These are phyloP conservation scores for Pelagophyceae sp. DNA, from an alignment of 352 stramenopile species.

Conservation along the genomic window DNA sequence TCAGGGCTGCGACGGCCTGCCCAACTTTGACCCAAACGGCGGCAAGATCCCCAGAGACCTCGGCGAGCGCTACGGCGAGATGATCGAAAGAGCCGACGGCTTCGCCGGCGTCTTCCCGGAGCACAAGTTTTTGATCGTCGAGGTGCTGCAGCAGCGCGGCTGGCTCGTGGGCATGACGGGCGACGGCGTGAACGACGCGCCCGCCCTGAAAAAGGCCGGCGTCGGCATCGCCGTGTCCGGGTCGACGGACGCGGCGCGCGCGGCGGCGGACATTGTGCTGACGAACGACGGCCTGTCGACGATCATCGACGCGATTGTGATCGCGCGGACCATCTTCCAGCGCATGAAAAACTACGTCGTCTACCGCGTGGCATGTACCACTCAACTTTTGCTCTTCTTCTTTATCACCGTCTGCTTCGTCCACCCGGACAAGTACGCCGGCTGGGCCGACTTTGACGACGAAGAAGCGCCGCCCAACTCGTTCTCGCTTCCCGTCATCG, in stretches of 20 bases:
- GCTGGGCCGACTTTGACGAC: constrained; percentile 21
- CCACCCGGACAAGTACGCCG: constrained; percentile 47
- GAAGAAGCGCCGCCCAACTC: constrained; percentile 34
- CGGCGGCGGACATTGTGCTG: constrained; percentile 72
- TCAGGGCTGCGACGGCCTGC: constrained; percentile 20
- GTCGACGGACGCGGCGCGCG: constrained; percentile 60
- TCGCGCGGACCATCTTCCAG: constrained; percentile 72
- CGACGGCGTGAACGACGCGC: constrained; percentile 89
- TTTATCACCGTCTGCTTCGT: constrained; percentile 78
- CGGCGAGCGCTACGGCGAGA: background rate
- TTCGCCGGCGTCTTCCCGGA: constrained; percentile 83
- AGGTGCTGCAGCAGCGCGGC: constrained; percentile 55
- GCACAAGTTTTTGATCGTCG: constrained; percentile 78
- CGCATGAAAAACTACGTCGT: constrained; percentile 70
- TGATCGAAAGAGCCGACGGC: background rate
- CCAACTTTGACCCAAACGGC: constrained; percentile 49
- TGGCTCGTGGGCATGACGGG: constrained; percentile 69
- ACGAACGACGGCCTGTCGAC: constrained; percentile 65
- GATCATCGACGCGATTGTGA: constrained; percentile 75
- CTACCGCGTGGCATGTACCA: constrained; percentile 64
- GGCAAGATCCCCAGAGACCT: constrained; percentile 41
- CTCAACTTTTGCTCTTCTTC: constrained; percentile 80
- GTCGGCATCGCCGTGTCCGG: constrained; percentile 87
- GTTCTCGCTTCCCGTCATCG: constrained; percentile 82
- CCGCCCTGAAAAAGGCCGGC: constrained; percentile 82